phyloP scores from a whole-genome alignment of 2,329 filamentous ascomycete species.

The Stylonectria norvegica region DNA sequence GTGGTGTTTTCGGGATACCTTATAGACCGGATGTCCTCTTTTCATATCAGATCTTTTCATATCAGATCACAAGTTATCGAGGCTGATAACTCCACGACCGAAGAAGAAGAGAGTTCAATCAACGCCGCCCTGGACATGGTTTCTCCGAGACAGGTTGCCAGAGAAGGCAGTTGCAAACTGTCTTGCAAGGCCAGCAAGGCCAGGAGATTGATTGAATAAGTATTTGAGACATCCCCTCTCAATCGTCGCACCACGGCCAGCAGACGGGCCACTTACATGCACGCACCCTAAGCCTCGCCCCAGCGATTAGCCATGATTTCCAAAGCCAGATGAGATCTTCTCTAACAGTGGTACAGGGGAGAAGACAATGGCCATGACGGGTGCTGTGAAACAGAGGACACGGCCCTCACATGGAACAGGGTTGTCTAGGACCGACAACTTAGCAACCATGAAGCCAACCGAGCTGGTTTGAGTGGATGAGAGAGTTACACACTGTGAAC shows the following conservation, averaged over 20 bases:
- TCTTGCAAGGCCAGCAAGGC: constrained; percentile 13
- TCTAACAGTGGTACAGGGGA: constrained; percentile 32
- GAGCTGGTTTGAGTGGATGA: too few species aligned
- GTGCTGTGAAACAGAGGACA: constrained; percentile 32
- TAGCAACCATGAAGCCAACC: too few species aligned
- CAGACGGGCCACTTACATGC: constrained; percentile 18
- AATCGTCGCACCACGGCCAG: constrained; percentile 24
- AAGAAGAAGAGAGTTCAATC: constrained; percentile 2
- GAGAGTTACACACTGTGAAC: constrained; percentile 11
- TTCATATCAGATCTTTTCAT: constrained; percentile 12
- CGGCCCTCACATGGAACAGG: constrained; percentile 14
- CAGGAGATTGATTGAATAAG: constrained; percentile 26
- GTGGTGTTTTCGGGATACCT: too few species aligned
- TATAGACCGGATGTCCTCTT: background rate
- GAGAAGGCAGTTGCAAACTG: constrained; percentile 15
- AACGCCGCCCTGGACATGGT: constrained; percentile 14
- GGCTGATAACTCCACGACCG: constrained; percentile 2
- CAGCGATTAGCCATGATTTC: constrained; percentile 8
- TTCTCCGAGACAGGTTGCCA: constrained; percentile 25
- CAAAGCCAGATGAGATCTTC: constrained; percentile 26
- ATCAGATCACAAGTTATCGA: constrained; percentile 9
- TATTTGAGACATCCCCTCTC: constrained; percentile 31
- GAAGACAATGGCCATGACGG: constrained; percentile 34
- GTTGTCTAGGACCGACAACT: constrained; percentile 14
- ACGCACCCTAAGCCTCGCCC: constrained; percentile 18